Base-by-base conservation (phyloP, 768 basidiomycete species). In the Amanita pallidorosea region DNA sequence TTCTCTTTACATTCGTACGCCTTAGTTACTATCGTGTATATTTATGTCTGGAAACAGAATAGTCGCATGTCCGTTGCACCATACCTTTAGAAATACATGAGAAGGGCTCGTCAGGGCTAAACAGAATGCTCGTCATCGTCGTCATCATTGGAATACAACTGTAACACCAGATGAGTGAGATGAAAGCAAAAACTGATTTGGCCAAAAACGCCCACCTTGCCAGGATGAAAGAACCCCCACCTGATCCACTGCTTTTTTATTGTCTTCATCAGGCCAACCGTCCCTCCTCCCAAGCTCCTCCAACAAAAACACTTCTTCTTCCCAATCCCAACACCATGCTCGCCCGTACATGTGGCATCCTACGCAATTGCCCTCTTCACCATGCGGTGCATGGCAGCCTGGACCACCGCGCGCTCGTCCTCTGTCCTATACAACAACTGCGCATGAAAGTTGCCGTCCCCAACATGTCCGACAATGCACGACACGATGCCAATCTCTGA, bases 271-370 rank as follows among this genome's bases (percentile, higher is more conserved):
- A 94, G 63, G 45, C 76, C 74, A 7, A 95, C 84, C 0, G 93
- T 94, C 2, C 86, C 88, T n/a, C 22, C 70, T 70, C 0, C 93
- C 92, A 0, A 96, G 73, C 60, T 96, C 93, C 36, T 82, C 75
- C 12, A 76, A 71, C n/a, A n/a, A n/a, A 96, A 72, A 60, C 83
- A 94, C 53, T 83, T 73, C 53, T 77, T 79, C 69, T 93, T 93
- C 5, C 90, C 90, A 8, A 92, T 70, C 0, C 90, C 91, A 6
- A 93, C 87, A 2, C 90, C 91, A 59, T 93, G 90, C 58, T 93
- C 90, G 3, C 87, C 87, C 0, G 82, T 85, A 83, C 85, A 88
- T 37, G 85, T 86, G 17, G 85, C 85, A 54, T 87, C 85, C 46
- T 87, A 69, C 17, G 68, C 73, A 50, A 88, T 79, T 2, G 85